Evolutionary conservation across 129 eudicot genomes (phyloP).

Genomic region (Flaveria linearis): DNA sequence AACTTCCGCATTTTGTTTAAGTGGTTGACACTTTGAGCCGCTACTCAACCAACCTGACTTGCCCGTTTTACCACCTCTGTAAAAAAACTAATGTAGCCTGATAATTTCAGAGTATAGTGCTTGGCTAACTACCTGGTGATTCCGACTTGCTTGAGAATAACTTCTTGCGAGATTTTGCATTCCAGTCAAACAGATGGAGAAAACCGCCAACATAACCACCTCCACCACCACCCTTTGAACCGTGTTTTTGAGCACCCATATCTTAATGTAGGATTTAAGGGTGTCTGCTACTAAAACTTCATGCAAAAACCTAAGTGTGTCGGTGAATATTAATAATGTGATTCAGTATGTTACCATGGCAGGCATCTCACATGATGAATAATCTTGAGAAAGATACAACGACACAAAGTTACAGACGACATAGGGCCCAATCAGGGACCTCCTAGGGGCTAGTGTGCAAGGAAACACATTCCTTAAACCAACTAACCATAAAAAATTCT

Average conservation of each 20-base stretch:
- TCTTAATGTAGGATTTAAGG: slow-evolving; percentile 18
- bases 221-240: slow-evolving; percentile 78
- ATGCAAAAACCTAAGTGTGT: slow-evolving; percentile 30
- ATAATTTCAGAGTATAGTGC: background rate
- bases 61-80: slow-evolving; percentile 1
- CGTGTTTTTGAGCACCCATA: slow-evolving; percentile 79
- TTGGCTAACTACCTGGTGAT: slow-evolving; percentile 54
- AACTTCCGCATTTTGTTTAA: background rate
- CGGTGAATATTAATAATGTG: slow-evolving; percentile 37
- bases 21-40: background rate
- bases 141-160: slow-evolving; percentile 77
- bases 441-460: too few species aligned
- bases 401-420: background rate
- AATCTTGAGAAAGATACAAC: background rate
- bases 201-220: slow-evolving; percentile 92
- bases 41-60: background rate
- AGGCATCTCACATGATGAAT: slow-evolving; percentile 4
- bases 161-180: slow-evolving; percentile 89
- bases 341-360: slow-evolving; percentile 1
- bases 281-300: slow-evolving; percentile 16
- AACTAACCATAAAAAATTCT: too few species aligned
- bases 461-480: too few species aligned
- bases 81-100: background rate
- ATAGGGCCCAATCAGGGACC: too few species aligned
- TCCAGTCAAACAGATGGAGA: slow-evolving; percentile 95